A percentile compares a stretch with the other conserved stretches of the same genome.
phyloP scores from a whole-genome alignment of 768 basidiomycete genomes.

The Phylloporus sp. region DNA sequence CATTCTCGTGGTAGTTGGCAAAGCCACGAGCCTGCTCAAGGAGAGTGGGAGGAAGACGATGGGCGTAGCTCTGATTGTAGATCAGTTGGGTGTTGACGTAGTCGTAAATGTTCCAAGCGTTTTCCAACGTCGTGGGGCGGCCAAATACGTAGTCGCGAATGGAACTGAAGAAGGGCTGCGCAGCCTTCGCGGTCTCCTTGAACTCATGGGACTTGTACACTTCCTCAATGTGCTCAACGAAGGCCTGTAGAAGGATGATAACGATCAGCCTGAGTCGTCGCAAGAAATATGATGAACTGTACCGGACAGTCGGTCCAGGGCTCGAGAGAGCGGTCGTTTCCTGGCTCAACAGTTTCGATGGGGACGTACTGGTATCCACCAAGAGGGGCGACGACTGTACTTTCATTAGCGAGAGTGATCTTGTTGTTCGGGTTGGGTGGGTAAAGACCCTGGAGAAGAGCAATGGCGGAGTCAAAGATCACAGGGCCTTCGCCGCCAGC shows the following conservation, averaged over 20 bases:
- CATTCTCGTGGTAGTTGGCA: slow-evolving; percentile 78
- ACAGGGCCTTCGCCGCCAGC: slow-evolving; percentile 81
- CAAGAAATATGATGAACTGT: slow-evolving; percentile 12
- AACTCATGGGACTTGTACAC: slow-evolving; percentile 65
- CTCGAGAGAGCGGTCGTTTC: slow-evolving; percentile 79
- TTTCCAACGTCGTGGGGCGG: slow-evolving; percentile 60
- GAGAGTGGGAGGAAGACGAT: slow-evolving; percentile 75
- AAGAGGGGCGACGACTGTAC: slow-evolving; percentile 66
- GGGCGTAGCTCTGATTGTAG: slow-evolving; percentile 80
- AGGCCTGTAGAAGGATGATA: slow-evolving; percentile 40
- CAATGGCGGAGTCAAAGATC: slow-evolving; percentile 83
- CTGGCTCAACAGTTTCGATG: slow-evolving; percentile 84
- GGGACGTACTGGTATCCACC: slow-evolving; percentile 86
- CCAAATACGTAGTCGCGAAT: slow-evolving; percentile 72
- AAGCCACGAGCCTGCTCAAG: slow-evolving; percentile 69
- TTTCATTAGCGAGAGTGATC: slow-evolving; percentile 75
- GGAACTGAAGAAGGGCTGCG: slow-evolving; percentile 61
- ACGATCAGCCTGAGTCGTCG: slow-evolving; percentile 12
- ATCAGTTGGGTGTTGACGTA: slow-evolving; percentile 70
- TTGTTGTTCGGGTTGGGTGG: slow-evolving; percentile 73
- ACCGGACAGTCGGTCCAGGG: slow-evolving; percentile 69
- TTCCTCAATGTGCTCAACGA: slow-evolving; percentile 57
- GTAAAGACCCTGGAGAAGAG: slow-evolving; percentile 81
- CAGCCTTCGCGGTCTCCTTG: slow-evolving; percentile 54
- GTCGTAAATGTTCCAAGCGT: slow-evolving; percentile 78